Evolutionary conservation across 257 asterid genomes (phyloP).

Genomic region (Cordia subcordata): DNA sequence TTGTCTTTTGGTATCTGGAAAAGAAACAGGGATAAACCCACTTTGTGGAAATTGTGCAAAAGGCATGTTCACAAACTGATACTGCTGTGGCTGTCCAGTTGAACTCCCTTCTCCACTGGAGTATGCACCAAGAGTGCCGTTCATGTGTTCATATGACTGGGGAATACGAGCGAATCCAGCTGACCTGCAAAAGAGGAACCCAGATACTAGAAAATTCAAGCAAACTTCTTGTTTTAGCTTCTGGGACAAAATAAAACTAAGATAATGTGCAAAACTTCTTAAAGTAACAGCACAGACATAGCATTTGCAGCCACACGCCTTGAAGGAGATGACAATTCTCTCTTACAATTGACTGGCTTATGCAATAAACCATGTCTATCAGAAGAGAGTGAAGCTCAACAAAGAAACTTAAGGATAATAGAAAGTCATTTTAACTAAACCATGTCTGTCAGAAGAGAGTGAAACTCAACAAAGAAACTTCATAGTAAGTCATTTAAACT

Average conservation of each 20-base stretch:
- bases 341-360: no score
- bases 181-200: conserved; percentile 32
- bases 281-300: no score
- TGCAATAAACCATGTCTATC: no score
- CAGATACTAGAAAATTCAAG: neutral
- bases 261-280: neutral
- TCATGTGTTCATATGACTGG: conserved; percentile 26
- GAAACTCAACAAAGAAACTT: no score
- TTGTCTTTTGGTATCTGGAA: conserved; percentile 22
- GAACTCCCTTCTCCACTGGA: conserved; percentile 27
- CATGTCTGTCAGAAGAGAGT: no score
- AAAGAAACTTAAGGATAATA: no score
- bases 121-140: conserved; percentile 16
- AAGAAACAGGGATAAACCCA: conserved; percentile 19
- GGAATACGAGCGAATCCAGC: conserved; percentile 38
- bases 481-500: no score
- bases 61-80: conserved; percentile 25
- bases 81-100: conserved; percentile 30
- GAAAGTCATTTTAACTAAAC: no score
- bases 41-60: conserved; percentile 28
- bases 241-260: neutral
- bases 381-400: no score
- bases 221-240: neutral
- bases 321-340: no score
- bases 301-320: no score